These are phyloP conservation scores for Leishmania guyanensis DNA, from an alignment of 208 protist species.

Conservation along the genomic window DNA sequence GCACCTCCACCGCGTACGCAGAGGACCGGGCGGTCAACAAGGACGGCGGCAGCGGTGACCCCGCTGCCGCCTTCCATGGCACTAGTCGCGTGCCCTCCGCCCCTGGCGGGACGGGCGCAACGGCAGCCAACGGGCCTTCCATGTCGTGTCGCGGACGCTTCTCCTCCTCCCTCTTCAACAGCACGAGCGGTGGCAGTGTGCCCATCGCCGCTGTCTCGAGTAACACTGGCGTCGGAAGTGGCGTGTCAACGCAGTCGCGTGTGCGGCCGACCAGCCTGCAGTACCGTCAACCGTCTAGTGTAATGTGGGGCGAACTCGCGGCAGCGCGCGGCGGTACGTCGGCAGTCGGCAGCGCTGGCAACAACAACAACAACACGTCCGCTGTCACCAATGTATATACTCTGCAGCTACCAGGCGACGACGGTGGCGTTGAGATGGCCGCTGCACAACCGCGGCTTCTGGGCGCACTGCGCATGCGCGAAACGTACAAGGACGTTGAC, in stretches of 20 bases:
- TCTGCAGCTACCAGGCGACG: conserved; percentile 69
- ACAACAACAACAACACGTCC: not conserved
- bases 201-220: not conserved
- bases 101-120: not conserved
- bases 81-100: not conserved
- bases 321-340: not conserved
- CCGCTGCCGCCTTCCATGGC: not conserved
- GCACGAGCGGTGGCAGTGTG: not conserved
- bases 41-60: not conserved
- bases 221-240: not conserved
- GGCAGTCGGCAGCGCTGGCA: not conserved
- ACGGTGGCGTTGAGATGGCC: conserved; percentile 80
- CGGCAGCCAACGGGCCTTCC: not conserved
- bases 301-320: not conserved
- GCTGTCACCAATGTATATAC: conserved; percentile 39
- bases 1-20: conserved; percentile 16
- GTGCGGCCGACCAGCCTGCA: conserved; percentile 17
- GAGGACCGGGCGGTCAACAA: conserved; percentile 14
- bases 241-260: conserved; percentile 4
- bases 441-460: conserved; percentile 52
- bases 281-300: conserved; percentile 16
- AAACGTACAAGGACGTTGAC: conserved; percentile 70
- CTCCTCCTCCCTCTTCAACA: not conserved
- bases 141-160: not conserved
- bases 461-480: conserved; percentile 50